Evolutionary conservation across 1,284 basidiomycete genomes (phyloP), one percentile per base, ranked within the genome.

Genomic region (Ustilago hordei): DNA sequence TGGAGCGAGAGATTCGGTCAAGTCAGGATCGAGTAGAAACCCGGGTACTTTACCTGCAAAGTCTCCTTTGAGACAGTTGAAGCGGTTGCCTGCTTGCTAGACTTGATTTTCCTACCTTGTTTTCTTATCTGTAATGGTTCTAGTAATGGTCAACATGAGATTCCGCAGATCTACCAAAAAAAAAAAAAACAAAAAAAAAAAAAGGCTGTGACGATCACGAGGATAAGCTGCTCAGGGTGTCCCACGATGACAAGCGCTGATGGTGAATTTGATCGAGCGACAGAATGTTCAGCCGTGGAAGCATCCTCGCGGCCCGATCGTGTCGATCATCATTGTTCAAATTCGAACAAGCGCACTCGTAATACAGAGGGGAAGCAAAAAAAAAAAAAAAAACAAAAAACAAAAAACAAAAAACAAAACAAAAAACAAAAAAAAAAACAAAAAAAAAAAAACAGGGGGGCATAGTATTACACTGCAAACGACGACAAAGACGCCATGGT

Each of bases 1-100:
- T 19, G 43, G 43, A 7, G 17, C n/a, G 7, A 45, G 43, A 11
- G 43, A 45, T 11, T 45, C 43, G n/a, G 7, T 23, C 43, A 45
- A 17, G 5, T 57, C 55, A 4, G 41, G 7, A 28, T 34, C 52
- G 39, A 58, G 34, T 41, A 54, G 62, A 23, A 59, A 45, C 35
- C 50, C 57, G 3, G 55, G 62, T 12, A 57, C 38, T 15, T 17
- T 50, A 7, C 48, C 48, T 50, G 31, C 48, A 28, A 50, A 50
- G 48, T 50, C 48, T 32, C 43, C 43, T 45, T 19, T 45, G 43
- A 45, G 43, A 19, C 17, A 23, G 43, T 19, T 45, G 43, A 45
- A 45, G 43, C 7, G 43, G n/a, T 45, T 45, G 43, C 43, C 43
- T 45, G 48, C 60, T 32, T 23, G n/a, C 43, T 23, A 45, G 52